Percentiles rank a stretch among this genome's conserved stretches.
These are phyloP conservation scores for Lippia alba DNA, from an alignment of 305 asterid species.

Conservation along the genomic window DNA sequence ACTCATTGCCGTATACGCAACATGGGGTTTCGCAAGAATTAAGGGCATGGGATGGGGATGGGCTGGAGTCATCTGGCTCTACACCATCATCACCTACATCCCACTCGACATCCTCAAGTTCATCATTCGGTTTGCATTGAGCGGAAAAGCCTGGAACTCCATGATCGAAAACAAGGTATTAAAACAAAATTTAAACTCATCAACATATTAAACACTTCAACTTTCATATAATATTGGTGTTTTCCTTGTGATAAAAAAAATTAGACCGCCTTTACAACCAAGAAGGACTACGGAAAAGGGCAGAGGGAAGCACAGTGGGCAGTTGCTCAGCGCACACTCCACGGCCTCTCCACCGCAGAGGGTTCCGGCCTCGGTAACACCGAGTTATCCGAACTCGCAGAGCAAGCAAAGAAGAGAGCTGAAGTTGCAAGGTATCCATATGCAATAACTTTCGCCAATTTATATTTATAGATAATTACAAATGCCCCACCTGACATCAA, in stretches of 20 bases:
- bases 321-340: constrained; percentile 72
- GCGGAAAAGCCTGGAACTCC: constrained; percentile 75
- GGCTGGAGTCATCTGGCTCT: constrained; percentile 80
- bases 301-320: constrained; percentile 90
- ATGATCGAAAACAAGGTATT: constrained; percentile 67
- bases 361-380: constrained; percentile 36
- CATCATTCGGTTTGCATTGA: constrained; percentile 57
- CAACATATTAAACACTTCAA: background rate
- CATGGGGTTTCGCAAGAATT: constrained; percentile 80
- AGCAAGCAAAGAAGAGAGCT: constrained; percentile 79
- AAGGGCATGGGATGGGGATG: constrained; percentile 82
- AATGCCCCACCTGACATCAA: too few relatives aligned
- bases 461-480: too few relatives aligned
- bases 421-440: constrained; percentile 69
- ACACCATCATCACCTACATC: constrained; percentile 60
- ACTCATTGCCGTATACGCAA: constrained; percentile 59
- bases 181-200: background rate
- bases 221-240: too few relatives aligned
- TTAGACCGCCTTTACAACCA: constrained; percentile 72
- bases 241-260: constrained; percentile 2
- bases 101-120: constrained; percentile 80
- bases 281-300: constrained; percentile 75
- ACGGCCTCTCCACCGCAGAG: constrained; percentile 61
- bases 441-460: too few relatives aligned
- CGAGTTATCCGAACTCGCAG: constrained; percentile 68